phyloP scores from a whole-genome alignment of 2,329 filamentous ascomycete genomes.

The Aspergillus sergii region DNA sequence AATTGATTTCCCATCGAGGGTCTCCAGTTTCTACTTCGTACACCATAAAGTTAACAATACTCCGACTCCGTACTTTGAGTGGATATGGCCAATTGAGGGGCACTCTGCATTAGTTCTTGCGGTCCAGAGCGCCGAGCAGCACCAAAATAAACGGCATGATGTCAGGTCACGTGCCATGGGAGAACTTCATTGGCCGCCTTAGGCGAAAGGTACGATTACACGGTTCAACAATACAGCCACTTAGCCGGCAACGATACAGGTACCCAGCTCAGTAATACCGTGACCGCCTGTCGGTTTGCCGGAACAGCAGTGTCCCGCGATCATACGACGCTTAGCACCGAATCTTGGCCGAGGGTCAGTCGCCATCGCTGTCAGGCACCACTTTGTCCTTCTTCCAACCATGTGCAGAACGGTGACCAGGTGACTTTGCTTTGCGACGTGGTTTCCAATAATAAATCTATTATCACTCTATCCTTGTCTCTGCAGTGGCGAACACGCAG shows the following conservation, averaged over 20 bases:
- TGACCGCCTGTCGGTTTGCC: conserved; percentile 22
- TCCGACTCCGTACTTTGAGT: not conserved
- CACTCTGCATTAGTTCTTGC: not conserved
- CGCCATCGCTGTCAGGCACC: conserved; percentile 3
- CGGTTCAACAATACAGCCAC: not conserved
- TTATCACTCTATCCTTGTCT: not conserved
- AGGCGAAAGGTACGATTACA: not conserved
- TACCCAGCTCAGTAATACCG: not conserved
- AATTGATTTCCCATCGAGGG: not conserved
- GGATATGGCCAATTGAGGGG: not conserved
- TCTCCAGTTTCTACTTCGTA: not conserved
- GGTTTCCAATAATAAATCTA: conserved; percentile 3
- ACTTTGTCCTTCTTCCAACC: not conserved
- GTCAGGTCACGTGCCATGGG: not conserved
- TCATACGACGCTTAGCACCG: conserved; percentile 30
- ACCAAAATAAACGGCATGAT: not conserved
- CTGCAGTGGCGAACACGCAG: not conserved
- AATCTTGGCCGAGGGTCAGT: conserved; percentile 2
- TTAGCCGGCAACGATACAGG: not conserved
- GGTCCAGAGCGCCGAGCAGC: not conserved
- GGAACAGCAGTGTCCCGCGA: conserved; percentile 34
- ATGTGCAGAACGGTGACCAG: not conserved
- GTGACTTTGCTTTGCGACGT: not conserved
- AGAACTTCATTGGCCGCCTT: not conserved
- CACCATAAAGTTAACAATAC: not conserved